These are phyloP conservation scores for Vaccinium darrowii DNA, from an alignment of 148 eudicot species.

Conservation along the genomic window DNA sequence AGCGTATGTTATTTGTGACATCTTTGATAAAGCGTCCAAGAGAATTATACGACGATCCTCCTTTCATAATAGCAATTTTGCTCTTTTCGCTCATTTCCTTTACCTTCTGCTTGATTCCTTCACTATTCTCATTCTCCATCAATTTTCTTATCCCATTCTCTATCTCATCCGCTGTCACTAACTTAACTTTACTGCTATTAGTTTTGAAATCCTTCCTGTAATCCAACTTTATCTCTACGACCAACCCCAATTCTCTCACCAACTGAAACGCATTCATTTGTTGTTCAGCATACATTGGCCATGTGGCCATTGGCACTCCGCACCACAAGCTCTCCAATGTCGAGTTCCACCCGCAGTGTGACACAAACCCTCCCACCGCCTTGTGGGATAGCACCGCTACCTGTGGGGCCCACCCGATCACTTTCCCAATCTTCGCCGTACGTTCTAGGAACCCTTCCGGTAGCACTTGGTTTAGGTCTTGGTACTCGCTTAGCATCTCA, in stretches of 20 bases:
- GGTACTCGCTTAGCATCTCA: too few relatives aligned
- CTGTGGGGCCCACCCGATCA: conserved; percentile 42
- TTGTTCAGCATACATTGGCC: conserved; percentile 36
- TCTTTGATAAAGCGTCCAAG: conserved; percentile 19
- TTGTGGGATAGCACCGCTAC: conserved; percentile 19
- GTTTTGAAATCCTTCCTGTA: background rate
- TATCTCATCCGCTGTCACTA: conserved; percentile 25
- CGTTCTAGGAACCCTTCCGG: too few relatives aligned
- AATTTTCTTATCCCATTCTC: conserved; percentile 24
- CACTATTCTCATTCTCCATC: conserved; percentile 11
- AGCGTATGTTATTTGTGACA: conserved; percentile 2
- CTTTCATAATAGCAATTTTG: conserved; percentile 21
- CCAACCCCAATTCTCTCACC: conserved; percentile 26
- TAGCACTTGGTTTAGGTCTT: too few relatives aligned
- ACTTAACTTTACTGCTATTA: background rate
- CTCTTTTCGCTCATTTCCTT: conserved; percentile 17
- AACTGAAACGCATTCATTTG: conserved; percentile 30
- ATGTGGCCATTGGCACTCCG: conserved; percentile 28
- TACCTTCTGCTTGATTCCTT: conserved; percentile 12
- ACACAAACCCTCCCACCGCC: conserved; percentile 29
- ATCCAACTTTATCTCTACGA: conserved; percentile 30
- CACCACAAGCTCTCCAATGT: conserved; percentile 36
- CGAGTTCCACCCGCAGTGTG: conserved; percentile 41
- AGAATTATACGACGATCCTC: conserved; percentile 23
- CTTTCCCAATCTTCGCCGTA: conserved; percentile 17